These are phyloP conservation scores for Coniferiporia sulphurascens DNA, from an alignment of 1,284 basidiomycete genomes.

Conservation along the genomic window DNA sequence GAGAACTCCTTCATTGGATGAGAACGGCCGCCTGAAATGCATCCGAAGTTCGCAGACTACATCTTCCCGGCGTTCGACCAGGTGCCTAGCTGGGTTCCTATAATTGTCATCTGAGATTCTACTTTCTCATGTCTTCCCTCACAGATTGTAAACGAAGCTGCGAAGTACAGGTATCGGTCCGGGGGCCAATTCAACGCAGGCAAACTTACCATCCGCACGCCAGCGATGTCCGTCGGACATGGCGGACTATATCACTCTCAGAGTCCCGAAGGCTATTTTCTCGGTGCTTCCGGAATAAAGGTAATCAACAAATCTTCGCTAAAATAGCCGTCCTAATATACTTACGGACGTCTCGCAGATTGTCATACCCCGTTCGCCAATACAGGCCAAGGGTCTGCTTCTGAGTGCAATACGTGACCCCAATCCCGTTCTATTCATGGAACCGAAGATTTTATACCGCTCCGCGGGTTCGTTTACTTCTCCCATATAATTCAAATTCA, in stretches of 20 bases:
- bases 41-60: slow-evolving; percentile 67
- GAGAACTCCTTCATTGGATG: slow-evolving; percentile 32
- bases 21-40: slow-evolving; percentile 10
- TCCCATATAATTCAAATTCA: not conserved
- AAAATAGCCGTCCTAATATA: not conserved
- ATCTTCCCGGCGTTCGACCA: slow-evolving; percentile 92
- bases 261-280: slow-evolving; percentile 91
- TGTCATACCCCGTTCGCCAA: slow-evolving; percentile 88
- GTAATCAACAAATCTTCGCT: slow-evolving; percentile 35
- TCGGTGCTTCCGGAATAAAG: slow-evolving; percentile 87
- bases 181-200: slow-evolving; percentile 84
- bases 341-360: slow-evolving; percentile 43
- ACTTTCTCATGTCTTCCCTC: slow-evolving; percentile 1
- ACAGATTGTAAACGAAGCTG: slow-evolving; percentile 92
- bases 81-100: slow-evolving; percentile 46
- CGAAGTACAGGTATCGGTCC: slow-evolving; percentile 88
- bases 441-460: slow-evolving; percentile 88
- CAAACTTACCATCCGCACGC: slow-evolving; percentile 82
- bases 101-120: too few relatives aligned
- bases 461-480: slow-evolving; percentile 62
- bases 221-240: slow-evolving; percentile 89
- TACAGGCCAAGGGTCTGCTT: slow-evolving; percentile 91
- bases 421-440: slow-evolving; percentile 92
- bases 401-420: slow-evolving; percentile 85
- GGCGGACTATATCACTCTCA: slow-evolving; percentile 94